Percentiles rank a stretch among this genome's conserved stretches.
Evolutionary conservation across 257 asterid species (phyloP).

Genomic region (Knoxia roxburghii): DNA sequence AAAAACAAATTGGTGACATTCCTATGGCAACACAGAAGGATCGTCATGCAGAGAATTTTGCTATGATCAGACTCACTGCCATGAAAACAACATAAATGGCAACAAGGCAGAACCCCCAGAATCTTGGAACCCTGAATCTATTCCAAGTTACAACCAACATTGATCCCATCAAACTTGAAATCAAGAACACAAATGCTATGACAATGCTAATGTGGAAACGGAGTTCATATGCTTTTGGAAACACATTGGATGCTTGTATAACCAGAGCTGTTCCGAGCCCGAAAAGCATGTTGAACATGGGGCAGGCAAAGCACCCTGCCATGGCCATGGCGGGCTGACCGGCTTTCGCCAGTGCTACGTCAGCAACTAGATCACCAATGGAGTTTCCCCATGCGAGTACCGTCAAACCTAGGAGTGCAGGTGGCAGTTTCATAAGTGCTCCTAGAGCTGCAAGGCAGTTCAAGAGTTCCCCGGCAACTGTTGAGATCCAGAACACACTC

Average conservation of each 20-base stretch:
- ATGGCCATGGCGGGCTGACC: conserved; percentile 99
- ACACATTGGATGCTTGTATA: conserved; percentile 63
- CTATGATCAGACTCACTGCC: conserved; percentile 57
- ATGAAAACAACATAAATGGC: conserved; percentile 70
- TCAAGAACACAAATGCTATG: conserved; percentile 82
- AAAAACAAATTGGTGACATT: no score
- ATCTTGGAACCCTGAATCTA: conserved; percentile 86
- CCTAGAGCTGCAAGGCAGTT: conserved; percentile 88
- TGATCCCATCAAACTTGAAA: conserved; percentile 91
- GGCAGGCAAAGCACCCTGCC: conserved; percentile 98
- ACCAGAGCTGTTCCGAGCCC: conserved; percentile 91
- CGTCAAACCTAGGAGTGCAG: conserved; percentile 81
- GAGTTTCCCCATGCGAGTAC: conserved; percentile 99
- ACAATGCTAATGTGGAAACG: conserved; percentile 85
- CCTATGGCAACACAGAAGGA: no score
- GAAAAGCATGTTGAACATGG: conserved; percentile 96
- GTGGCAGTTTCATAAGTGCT: conserved; percentile 50
- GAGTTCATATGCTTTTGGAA: conserved; percentile 74
- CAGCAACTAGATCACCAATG: conserved; percentile 92
- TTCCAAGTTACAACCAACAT: conserved; percentile 83
- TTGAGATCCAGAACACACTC: conserved; percentile 98
- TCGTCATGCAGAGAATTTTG: conserved; percentile 40
- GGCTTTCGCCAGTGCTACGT: conserved; percentile 88
- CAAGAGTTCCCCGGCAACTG: conserved; percentile 82
- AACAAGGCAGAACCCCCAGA: conserved; percentile 98